Evolutionary conservation across 305 asterid genomes (phyloP), one percentile per base, ranked within the genome.

Genomic region (Nicotiana rustica): DNA sequence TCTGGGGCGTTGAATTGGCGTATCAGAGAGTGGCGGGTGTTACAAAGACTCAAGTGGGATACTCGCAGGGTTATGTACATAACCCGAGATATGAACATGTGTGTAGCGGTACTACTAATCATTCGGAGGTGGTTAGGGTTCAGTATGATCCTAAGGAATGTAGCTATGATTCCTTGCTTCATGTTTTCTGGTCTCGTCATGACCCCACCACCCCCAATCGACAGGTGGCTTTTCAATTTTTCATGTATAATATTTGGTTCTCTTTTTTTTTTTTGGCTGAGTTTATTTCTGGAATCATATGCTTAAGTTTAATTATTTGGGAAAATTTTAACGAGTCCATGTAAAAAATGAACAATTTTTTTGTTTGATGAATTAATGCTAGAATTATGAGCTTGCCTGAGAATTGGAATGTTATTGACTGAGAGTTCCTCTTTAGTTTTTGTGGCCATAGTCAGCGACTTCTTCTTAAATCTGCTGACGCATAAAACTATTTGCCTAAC

Each of bases 171-270:
- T 4, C 87, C 33, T 83, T 96, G 90, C 97, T 96, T 55, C 94
- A 92, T 87, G 89, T 82, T 68, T 94, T 96, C 86, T 96, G 98
- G 99, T 90, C 92, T 67, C 90, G 94, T 36, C 99, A 96, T 83
- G 99, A 96, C 84, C 99, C 99, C n/a, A 96, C 99, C 3, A 96
- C 97, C 52, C 97, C 60, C 83, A 91, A 94, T 89, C 97, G 99
- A 31, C 97, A 92, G 97, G 99, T 94, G 15, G 36, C 41, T 78
- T 64, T 81, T 79, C 1, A 9, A 21, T 25, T 15, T 31, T 12
- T 79, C n/a, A 19, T 19, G 67, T 61, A 60, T 21, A 61, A 29
- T 19, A 29, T 19, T 10, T 25, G 29, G 29, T 25, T 25, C 29
- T 25, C 29, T 25, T 25, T 25, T 25, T 25, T 25, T 25, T 25